phyloP scores from a whole-genome alignment of 2,329 filamentous ascomycete genomes.

The Fusarium dlaminii region DNA sequence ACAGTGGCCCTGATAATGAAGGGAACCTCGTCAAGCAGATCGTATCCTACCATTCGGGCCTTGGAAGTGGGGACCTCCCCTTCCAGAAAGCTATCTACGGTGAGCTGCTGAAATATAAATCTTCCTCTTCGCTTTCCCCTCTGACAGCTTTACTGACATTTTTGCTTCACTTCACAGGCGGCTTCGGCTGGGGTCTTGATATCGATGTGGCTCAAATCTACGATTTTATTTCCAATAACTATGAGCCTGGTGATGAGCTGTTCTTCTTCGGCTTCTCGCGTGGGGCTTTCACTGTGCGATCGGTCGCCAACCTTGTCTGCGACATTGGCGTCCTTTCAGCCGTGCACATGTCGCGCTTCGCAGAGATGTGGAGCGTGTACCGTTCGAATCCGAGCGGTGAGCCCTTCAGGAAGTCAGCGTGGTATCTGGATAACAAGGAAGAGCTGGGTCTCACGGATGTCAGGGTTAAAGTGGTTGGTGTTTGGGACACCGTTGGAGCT shows the following conservation, averaged over 20 bases:
- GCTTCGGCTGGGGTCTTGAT: neutral
- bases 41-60: neutral
- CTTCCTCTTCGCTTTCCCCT: neutral
- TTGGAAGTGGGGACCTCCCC: neutral
- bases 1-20: neutral
- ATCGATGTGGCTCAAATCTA: neutral
- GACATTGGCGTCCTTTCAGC: neutral
- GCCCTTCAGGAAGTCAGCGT: neutral
- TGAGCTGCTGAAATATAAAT: neutral
- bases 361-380: neutral
- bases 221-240: neutral
- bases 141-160: neutral
- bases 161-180: neutral
- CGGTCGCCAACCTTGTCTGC: neutral
- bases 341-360: neutral
- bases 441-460: neutral
- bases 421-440: neutral
- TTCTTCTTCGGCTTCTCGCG: neutral
- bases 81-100: neutral
- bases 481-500: neutral
- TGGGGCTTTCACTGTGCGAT: neutral
- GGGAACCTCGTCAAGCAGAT: neutral
- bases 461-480: neutral
- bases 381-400: neutral
- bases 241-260: neutral